A percentile compares a stretch with the other conserved stretches of the same genome.
phyloP scores from a whole-genome alignment of 2,329 filamentous ascomycete genomes.

The Penicillium janthinellum region DNA sequence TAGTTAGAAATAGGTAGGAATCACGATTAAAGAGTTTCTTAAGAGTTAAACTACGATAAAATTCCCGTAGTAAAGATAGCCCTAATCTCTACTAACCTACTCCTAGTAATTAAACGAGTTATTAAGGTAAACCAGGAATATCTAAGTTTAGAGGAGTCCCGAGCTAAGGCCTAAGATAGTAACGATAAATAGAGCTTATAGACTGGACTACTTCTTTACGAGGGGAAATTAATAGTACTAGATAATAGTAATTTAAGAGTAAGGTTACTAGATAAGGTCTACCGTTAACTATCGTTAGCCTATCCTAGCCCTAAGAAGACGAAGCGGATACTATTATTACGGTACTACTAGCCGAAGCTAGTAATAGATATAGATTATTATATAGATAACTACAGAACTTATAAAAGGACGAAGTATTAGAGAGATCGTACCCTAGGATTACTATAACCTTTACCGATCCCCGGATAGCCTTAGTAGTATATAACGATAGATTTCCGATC shows the following conservation, averaged over 20 bases:
- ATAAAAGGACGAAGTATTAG: background rate
- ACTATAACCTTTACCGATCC: background rate
- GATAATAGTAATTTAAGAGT: background rate
- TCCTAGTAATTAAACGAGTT: too few relatives aligned
- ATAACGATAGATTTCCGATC: conserved; percentile 12
- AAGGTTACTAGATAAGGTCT: background rate
- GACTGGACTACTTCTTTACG: background rate
- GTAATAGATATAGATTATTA: background rate
- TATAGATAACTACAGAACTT: background rate
- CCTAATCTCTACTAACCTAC: too few relatives aligned
- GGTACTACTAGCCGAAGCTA: background rate
- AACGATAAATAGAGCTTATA: background rate
- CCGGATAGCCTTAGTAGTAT: conserved; percentile 5
- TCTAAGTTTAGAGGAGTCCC: too few relatives aligned
- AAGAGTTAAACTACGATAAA: too few relatives aligned
- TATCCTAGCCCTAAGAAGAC: background rate
- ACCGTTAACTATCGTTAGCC: background rate
- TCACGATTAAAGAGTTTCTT: too few relatives aligned
- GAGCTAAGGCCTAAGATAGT: background rate
- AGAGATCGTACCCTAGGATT: background rate
- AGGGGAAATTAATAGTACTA: background rate
- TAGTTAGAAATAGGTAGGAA: too few relatives aligned
- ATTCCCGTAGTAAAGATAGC: too few relatives aligned
- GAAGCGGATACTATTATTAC: background rate
- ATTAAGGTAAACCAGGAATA: too few relatives aligned